Evolutionary conservation across 2,329 filamentous ascomycete species (phyloP).

Genomic region (Fusarium ambrosium): DNA sequence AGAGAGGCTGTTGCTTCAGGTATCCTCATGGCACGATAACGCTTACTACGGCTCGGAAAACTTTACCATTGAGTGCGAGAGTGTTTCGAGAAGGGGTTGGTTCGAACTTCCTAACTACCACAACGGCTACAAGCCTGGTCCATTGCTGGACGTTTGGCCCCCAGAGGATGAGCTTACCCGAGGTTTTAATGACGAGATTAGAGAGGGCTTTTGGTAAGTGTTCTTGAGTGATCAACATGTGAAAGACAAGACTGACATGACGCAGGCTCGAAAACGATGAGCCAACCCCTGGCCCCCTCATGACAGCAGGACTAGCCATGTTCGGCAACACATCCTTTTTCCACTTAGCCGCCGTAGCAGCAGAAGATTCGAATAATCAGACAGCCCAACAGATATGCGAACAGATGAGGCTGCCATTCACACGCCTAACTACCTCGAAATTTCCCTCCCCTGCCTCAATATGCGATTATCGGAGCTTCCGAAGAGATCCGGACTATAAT

Average conservation of each 20-base stretch:
- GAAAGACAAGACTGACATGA: neutral
- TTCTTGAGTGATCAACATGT: neutral
- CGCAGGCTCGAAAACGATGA: neutral
- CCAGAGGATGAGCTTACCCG: neutral
- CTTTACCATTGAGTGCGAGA: constrained; percentile 18
- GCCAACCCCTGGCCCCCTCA: constrained; percentile 18
- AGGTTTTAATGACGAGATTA: constrained; percentile 5
- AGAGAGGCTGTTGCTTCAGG: constrained; percentile 19
- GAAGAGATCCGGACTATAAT: neutral
- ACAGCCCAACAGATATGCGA: constrained; percentile 3
- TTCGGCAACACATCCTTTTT: constrained; percentile 28
- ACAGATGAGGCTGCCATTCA: neutral
- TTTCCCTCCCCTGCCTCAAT: neutral
- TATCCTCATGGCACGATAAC: neutral
- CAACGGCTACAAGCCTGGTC: constrained; percentile 1
- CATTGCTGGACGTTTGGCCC: constrained; percentile 18
- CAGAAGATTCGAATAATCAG: neutral
- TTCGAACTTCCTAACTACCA: constrained; percentile 27
- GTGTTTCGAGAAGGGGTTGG: constrained; percentile 29
- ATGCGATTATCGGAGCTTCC: neutral
- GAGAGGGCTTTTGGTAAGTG: neutral
- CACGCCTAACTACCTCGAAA: neutral
- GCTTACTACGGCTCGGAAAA: neutral
- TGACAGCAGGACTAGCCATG: constrained; percentile 19
- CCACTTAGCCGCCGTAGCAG: neutral